Evolutionary conservation across 306 rosid species (phyloP).

Genomic region (Ceratonia siliqua): DNA sequence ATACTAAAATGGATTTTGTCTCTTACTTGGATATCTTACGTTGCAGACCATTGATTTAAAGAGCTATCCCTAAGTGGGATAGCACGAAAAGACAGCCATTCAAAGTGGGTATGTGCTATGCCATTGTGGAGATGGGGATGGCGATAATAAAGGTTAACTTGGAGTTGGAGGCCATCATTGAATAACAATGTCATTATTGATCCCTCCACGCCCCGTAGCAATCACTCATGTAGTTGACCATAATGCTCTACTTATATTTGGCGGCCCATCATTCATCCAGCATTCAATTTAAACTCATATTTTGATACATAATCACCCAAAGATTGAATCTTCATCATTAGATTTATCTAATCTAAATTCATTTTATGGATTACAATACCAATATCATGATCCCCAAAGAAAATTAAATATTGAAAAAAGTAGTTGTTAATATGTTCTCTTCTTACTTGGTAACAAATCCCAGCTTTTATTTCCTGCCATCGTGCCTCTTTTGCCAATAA

Average conservation of each 20-base stretch:
- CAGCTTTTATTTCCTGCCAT: background rate
- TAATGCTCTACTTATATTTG: too few relatives aligned
- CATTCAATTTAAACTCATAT: too few relatives aligned
- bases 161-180: constrained; percentile 17
- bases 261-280: too few relatives aligned
- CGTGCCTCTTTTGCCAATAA: too few relatives aligned
- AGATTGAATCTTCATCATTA: too few relatives aligned
- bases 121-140: background rate
- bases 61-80: too few relatives aligned
- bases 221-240: background rate
- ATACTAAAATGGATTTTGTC: constrained; percentile 16
- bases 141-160: constrained; percentile 22
- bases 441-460: background rate
- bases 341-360: too few relatives aligned
- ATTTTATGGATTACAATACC: background rate
- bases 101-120: background rate
- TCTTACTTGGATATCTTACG: background rate
- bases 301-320: too few relatives aligned
- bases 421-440: background rate
- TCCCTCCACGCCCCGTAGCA: constrained; percentile 23
- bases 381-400: background rate
- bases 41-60: too few relatives aligned
- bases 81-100: too few relatives aligned
- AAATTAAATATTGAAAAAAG: background rate
- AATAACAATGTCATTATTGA: background rate